Evolutionary conservation across 371 early-diverging fungal species (phyloP), one percentile per base, ranked within the genome.

Genomic region (Nematocida minor): DNA sequence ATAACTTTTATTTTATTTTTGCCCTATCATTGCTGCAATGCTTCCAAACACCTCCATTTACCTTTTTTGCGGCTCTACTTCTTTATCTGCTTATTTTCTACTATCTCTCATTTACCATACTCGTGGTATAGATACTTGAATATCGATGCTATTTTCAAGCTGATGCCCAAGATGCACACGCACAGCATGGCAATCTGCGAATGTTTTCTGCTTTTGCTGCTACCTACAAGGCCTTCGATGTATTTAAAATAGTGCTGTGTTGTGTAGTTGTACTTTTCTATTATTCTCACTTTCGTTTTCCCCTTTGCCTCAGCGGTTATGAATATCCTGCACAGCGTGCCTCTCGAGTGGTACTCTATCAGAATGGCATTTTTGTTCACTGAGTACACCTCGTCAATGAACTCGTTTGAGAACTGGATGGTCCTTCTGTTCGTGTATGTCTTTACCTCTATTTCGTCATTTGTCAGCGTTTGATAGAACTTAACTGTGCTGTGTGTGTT

Each of bases 241-340:
- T 64, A 74, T 16, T 22, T 46, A 53, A 66, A 74, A 34, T 74
- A 74, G 41, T 74, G 77, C 64, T 66, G 53, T 11, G 77, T 74
- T 0, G 77, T 74, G 38, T 74, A 74, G 66, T 74, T 74, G 66
- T 74, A 74, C 62, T 74, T 74, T 38, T 74, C 77, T 22, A 64
- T 27, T 25, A 62, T 62, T 53, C 36, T 40, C 6, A 74, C 77
- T 34, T 29, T 57, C 27, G 41, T 40, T n/a, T 41, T 9, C n/a
- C 22, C 14, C 20, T 36, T 74, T 2, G 7, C 31, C 7, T 29
- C 9, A 4, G 77, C 53, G 29, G 47, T 36, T 36, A 74, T 63
- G 7, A 34, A 47, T 20, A 74, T 74, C 22, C 49, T 51, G 46
- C 77, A 74, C 4, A 74, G 77, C 3, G 77, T 74, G 0, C 77